Percentiles rank a stretch among this genome's conserved stretches.
These are phyloP conservation scores for Cymbopogon citratus DNA, from an alignment of 176 grass and related monocot genomes.

Conservation along the genomic window DNA sequence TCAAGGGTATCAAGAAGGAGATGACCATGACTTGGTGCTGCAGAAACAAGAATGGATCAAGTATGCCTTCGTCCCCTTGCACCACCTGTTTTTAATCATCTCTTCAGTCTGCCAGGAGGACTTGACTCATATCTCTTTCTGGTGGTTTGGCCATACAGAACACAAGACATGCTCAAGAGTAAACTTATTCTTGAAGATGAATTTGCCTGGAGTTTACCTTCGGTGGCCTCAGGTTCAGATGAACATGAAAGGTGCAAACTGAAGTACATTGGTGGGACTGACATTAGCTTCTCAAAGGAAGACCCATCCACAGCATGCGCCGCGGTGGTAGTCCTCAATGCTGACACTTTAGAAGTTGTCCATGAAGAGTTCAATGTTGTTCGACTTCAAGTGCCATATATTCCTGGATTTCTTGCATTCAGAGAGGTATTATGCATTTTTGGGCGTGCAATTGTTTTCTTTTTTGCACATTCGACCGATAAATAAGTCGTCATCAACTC, in stretches of 20 bases:
- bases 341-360: constrained; percentile 52
- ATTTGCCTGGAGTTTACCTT: constrained; percentile 55
- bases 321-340: constrained; percentile 61
- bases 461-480: not conserved
- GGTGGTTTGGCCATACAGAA: constrained; percentile 29
- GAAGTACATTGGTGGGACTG: constrained; percentile 69
- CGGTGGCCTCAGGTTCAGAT: constrained; percentile 20
- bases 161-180: constrained; percentile 69
- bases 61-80: constrained; percentile 8
- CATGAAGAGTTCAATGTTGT: constrained; percentile 77
- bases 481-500: not conserved
- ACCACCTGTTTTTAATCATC: not conserved
- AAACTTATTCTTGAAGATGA: constrained; percentile 59
- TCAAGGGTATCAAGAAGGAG: not conserved
- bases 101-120: not conserved
- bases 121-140: not conserved
- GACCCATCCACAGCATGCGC: constrained; percentile 61
- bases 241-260: constrained; percentile 11
- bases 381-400: constrained; percentile 65
- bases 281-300: constrained; percentile 89
- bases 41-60: constrained; percentile 51
- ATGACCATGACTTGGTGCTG: constrained; percentile 4
- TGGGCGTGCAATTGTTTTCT: not conserved
- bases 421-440: constrained; percentile 54
- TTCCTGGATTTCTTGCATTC: constrained; percentile 95